Conservation (phyloP, 1,284 basidiomycete genomes). For the Pisolithus thermaeus region DNA sequence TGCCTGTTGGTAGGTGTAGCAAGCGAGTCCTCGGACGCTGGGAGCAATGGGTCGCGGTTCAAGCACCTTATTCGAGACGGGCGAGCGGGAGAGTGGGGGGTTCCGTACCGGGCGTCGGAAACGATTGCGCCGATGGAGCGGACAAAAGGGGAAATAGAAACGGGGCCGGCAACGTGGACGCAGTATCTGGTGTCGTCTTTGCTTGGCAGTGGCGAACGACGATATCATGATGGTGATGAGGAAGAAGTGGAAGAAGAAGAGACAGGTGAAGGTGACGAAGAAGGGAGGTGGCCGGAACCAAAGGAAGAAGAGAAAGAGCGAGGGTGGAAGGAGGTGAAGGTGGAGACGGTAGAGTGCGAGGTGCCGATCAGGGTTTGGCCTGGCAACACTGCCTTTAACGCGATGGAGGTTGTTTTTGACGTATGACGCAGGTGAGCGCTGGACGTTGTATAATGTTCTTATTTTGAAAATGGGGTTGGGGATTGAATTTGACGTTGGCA, state of each 20-base stretch:
- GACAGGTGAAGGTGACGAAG: conserved; percentile 10
- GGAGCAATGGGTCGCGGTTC: conserved; percentile 46
- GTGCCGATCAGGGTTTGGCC: conserved; percentile 86
- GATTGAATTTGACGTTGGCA: too few species aligned
- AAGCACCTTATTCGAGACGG: conserved; percentile 56
- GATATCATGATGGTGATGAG: conserved; percentile 56
- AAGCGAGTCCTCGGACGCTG: conserved; percentile 34
- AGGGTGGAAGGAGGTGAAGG: conserved; percentile 57
- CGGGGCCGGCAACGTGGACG: conserved; percentile 40
- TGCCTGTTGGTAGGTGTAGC: conserved; percentile 75
- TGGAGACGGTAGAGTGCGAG: conserved; percentile 87
- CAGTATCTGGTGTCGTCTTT: conserved; percentile 50
- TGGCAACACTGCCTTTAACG: conserved; percentile 83
- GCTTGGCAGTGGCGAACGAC: conserved; percentile 41
- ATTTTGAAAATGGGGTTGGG: too few species aligned
- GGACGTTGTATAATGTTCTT: conserved; percentile 11
- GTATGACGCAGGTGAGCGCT: conserved; percentile 35
- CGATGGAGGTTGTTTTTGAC: conserved; percentile 73
- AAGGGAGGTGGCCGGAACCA: not conserved
- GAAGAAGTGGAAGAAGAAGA: conserved; percentile 14
- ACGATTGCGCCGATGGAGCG: conserved; percentile 58
- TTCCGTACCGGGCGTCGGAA: conserved; percentile 54
- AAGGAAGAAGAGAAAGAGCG: conserved; percentile 46
- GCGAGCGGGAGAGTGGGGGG: conserved; percentile 46
- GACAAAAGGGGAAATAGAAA: conserved; percentile 14